These are phyloP conservation scores for Amesomyces nigricolor DNA, from an alignment of 2,329 filamentous ascomycete genomes.

Conservation along the genomic window DNA sequence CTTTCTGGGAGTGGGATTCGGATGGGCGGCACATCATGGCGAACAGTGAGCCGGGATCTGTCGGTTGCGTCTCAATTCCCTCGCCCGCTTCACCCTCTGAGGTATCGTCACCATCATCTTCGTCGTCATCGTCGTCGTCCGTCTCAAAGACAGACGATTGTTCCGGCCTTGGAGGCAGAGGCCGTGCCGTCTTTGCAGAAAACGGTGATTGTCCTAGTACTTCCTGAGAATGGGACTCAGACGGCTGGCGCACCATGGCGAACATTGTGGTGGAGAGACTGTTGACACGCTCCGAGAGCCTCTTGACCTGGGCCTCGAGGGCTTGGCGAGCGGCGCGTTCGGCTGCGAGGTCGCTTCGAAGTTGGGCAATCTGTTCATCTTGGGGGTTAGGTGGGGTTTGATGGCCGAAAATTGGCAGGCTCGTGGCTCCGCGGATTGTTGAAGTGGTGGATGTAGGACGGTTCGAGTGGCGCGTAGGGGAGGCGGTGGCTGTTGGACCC, in stretches of 20 bases:
- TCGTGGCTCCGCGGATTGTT: conserved; percentile 44
- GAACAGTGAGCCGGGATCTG: too few species aligned
- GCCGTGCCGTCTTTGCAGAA: conserved; percentile 11
- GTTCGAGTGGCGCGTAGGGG: conserved; percentile 18
- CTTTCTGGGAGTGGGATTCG: conserved; percentile 32
- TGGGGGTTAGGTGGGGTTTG: conserved; percentile 25
- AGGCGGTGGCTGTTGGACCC: conserved; percentile 22
- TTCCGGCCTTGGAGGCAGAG: conserved; percentile 15
- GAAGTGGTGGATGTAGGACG: conserved; percentile 39
- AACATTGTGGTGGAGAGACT: conserved; percentile 40
- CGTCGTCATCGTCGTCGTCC: conserved; percentile 37
- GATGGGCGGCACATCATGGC: conserved; percentile 26
- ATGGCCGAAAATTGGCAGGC: conserved; percentile 38
- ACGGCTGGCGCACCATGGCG: conserved; percentile 32
- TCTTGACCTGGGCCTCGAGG: conserved; percentile 52
- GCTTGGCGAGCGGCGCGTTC: conserved; percentile 52
- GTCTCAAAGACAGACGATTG: conserved; percentile 29
- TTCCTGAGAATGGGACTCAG: conserved; percentile 32
- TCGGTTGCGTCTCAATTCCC: background rate
- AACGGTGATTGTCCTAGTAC: conserved; percentile 19
- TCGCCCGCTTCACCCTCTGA: background rate
- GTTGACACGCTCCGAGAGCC: conserved; percentile 46
- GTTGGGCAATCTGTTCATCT: conserved; percentile 5
- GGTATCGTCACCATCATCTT: conserved; percentile 15
- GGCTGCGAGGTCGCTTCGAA: conserved; percentile 45